Base-by-base conservation (phyloP, 2,329 filamentous ascomycete species). In the Stromatinia cepivora region DNA sequence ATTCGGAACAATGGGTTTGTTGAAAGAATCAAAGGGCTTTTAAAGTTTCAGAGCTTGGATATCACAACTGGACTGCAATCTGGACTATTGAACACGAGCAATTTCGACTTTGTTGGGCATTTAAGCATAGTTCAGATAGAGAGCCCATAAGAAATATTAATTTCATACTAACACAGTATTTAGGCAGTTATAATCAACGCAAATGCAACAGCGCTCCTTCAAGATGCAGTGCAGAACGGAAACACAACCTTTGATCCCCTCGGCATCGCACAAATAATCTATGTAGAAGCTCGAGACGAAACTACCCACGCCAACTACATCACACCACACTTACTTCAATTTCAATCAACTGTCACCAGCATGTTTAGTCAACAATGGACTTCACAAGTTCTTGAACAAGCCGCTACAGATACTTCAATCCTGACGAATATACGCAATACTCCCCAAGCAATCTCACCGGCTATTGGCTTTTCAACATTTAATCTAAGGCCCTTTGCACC, bases 401-500 rank as follows among this genome's bases (percentile, higher is more conserved):
- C 71, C 4, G 34, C 74, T n/a, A 73, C 77, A 45, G 75, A 75
- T 48, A 73, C 79, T 0, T 78, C 79, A 1, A 75, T 80, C 0
- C 71, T 82, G 22, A 70, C 76, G 1, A 84, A 84, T 53, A 79
- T 86, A 10, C 79, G 82, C 34, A 75, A 74, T 0, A 81, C 79
- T 0, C 85, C 86, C 0, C 85, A 87, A 73, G 84, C 85, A 0
- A 74, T 88, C 17, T 84, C 81, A 71, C 86, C 86, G 0, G 86
- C 81, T 0, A 84, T 88, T 66, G 85, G 83, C 0, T 87, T 87
- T 76, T 84, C 81, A 5, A 79, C 80, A 22, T 81, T 84, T 76
- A 87, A 90, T 69, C 80, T 90, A 6, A 81, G 88, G 3, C 87
- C 87, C 0, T 90, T 90, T 76, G 79, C 76, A 22, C 87, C 87